Base-by-base conservation (phyloP, 1,284 basidiomycete genomes). In the Ceratobasidium sp. region DNA sequence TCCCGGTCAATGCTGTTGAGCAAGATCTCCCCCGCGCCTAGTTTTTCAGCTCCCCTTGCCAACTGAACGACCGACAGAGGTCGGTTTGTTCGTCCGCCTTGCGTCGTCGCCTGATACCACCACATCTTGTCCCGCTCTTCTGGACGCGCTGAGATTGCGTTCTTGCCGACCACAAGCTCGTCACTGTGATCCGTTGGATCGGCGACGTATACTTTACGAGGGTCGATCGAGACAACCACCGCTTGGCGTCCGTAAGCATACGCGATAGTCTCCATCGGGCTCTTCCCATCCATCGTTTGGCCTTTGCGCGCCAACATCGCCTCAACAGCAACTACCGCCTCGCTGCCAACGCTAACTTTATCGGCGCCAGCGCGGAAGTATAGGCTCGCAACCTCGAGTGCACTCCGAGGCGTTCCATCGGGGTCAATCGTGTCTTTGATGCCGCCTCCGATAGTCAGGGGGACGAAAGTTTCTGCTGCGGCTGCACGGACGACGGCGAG, bases 21-120 rank as follows among this genome's bases (percentile, higher is more conserved):
- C 69, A 99, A 81, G 73, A 99, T 88, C 81, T 99, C 97, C 5
- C 97, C 97, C 0, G 97, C 96, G 1, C 97, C 97, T 21, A 99
- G 86, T 28, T 81, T 81, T 81, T 97, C 94, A 21, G 91, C 94
- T 25, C 96, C 97, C 63, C 87, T 85, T 1, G 94, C 95, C 21
- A 99, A 88, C 81, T 99, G 91, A 23, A 95, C 88, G 21, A 91
- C 97, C 23, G 97, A 97, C n/a, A 99, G 81, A 69, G 89, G 89
- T n/a, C 95, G 87, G 46, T 85, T 80, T 78, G 95, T 92, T 46
- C 97, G 88, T 18, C 97, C 97, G 59, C 97, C 96, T 6, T 91
- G 93, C 69, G 98, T 92, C 14, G 97, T 99, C 81, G 96, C 98
- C 79, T 95, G 93, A 81, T 99, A 99, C 96, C 96, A 99, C 95